phyloP scores from a whole-genome alignment of 306 rosid species.

The Quercus mongolica region DNA sequence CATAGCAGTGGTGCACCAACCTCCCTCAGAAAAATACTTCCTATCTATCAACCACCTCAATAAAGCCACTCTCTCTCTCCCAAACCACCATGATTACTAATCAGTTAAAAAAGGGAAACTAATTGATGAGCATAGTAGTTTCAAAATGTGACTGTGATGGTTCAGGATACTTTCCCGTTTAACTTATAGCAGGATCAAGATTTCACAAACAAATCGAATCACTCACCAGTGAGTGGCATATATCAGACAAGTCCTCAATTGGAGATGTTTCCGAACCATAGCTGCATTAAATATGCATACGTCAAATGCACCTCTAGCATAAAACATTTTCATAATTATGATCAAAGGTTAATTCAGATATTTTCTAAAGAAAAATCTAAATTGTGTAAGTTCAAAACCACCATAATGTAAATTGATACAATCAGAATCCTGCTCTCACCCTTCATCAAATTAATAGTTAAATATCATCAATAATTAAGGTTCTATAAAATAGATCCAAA shows the following conservation, averaged over 20 bases:
- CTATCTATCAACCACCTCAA: too few species aligned
- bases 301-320: slow-evolving; percentile 23
- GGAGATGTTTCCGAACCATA: slow-evolving; percentile 81
- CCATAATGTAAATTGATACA: background rate
- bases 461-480: background rate
- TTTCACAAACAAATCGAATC: slow-evolving; percentile 4
- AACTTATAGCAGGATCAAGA: slow-evolving; percentile 1
- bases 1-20: too few species aligned
- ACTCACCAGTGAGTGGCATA: slow-evolving; percentile 79
- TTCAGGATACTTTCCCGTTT: background rate
- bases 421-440: background rate
- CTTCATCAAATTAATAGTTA: background rate
- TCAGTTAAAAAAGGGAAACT: background rate
- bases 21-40: too few species aligned
- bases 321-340: background rate
- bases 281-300: slow-evolving; percentile 46
- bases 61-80: too few species aligned
- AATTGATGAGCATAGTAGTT: background rate
- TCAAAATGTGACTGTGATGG: background rate
- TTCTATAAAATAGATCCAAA: background rate
- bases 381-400: background rate
- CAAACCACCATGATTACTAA: too few species aligned
- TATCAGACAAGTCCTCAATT: slow-evolving; percentile 73
- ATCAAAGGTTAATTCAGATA: slow-evolving; percentile 13
- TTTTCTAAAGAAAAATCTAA: slow-evolving; percentile 6